phyloP scores from a whole-genome alignment of 768 basidiomycete species.

The Omphalotus guepiniiformis region DNA sequence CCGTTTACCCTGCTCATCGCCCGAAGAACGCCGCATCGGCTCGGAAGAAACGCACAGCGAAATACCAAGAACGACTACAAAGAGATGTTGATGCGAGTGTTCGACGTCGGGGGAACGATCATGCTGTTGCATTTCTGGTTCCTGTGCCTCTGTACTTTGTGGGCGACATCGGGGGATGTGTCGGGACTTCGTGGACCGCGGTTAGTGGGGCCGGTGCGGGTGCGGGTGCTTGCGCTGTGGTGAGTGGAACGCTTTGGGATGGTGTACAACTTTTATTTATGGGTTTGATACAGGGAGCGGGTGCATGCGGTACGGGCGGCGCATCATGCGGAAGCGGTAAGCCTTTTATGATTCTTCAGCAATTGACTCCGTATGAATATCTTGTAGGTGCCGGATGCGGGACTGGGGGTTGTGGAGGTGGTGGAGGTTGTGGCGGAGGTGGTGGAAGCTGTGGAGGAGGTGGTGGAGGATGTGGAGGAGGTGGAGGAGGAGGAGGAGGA shows the following conservation, averaged over 20 bases:
- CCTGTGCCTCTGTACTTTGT: conserved; percentile 35
- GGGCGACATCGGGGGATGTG: conserved; percentile 14
- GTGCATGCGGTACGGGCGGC: conserved; percentile 14
- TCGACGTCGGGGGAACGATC: conserved; percentile 12
- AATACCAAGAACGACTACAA: conserved; percentile 21
- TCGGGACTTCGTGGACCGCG: conserved; percentile 15
- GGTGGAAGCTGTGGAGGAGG: conserved; percentile 10
- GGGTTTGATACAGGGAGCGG: conserved; percentile 10
- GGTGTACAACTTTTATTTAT: background rate
- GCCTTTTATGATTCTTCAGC: no score
- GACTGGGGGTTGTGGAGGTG: conserved; percentile 4
- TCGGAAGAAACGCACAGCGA: conserved; percentile 19
- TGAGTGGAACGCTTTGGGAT: conserved; percentile 11
- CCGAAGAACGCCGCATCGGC: conserved; percentile 17
- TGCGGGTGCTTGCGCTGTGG: conserved; percentile 16
- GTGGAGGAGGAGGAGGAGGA: conserved; percentile 18
- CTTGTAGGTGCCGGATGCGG: conserved; percentile 8
- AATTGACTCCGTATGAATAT: no score
- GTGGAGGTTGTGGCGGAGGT: conserved; percentile 8
- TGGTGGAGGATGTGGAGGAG: conserved; percentile 10
- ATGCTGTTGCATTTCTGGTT: conserved; percentile 33
- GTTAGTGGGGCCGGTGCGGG: conserved; percentile 19
- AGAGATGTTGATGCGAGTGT: conserved; percentile 19
- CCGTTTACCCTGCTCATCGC: conserved; percentile 33
- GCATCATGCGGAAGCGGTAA: conserved; percentile 17